A percentile compares a stretch with the other conserved stretches of the same genome.
phyloP scores from a whole-genome alignment of 2,329 filamentous ascomycete species.

The Zymoseptoria tritici region DNA sequence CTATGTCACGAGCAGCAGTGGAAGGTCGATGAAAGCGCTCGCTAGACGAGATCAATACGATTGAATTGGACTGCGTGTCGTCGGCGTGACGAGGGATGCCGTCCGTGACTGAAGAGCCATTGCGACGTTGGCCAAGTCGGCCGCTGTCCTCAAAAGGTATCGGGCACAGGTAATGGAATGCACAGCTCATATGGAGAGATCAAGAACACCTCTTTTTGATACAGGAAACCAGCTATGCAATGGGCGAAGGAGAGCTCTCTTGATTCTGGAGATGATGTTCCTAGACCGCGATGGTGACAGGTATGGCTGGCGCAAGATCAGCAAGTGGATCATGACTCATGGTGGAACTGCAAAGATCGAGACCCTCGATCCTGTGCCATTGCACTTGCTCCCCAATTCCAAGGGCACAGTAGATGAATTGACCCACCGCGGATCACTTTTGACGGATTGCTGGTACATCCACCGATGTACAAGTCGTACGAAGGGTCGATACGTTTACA shows the following conservation, averaged over 20 bases:
- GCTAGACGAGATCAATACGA: not conserved
- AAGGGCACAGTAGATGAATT: not conserved
- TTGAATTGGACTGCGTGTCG: not conserved
- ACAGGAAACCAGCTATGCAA: constrained; percentile 9
- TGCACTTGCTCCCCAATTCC: constrained; percentile 5
- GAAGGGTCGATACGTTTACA: constrained; percentile 8
- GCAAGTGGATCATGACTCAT: constrained; percentile 4
- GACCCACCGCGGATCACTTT: constrained; percentile 2
- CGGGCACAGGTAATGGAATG: too few relatives aligned
- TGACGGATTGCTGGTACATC: constrained; percentile 1
- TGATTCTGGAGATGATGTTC: constrained; percentile 4
- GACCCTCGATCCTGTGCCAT: constrained; percentile 5
- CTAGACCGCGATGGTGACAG: constrained; percentile 10
- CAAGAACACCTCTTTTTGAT: constrained; percentile 9
- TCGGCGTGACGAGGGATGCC: not conserved
- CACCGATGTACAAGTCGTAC: constrained; percentile 9
- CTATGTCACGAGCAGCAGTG: not conserved
- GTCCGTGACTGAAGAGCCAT: too few relatives aligned
- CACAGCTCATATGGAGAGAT: not conserved
- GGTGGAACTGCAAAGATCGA: constrained; percentile 7
- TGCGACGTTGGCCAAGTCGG: too few relatives aligned
- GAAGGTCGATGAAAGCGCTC: not conserved
- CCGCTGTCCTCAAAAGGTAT: too few relatives aligned
- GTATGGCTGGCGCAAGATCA: constrained; percentile 9
- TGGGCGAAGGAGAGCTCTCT: constrained; percentile 3